Evolutionary conservation across 2,329 filamentous ascomycete species (phyloP), one percentile per base, ranked within the genome.

Genomic region (Xylariomycetidae sp.): DNA sequence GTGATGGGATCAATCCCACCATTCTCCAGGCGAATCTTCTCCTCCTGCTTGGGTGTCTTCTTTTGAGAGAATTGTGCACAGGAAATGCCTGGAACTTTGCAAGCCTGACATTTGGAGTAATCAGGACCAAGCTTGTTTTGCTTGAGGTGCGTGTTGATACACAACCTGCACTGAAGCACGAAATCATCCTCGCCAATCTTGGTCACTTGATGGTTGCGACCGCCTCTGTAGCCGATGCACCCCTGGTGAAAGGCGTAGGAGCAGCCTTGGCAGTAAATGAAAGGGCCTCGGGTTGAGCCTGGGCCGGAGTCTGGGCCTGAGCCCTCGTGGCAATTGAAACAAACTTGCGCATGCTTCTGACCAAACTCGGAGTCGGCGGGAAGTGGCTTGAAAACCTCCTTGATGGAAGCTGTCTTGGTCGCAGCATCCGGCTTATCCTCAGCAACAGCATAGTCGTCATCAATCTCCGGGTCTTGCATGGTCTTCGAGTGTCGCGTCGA

Each of bases 251-350:
- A 95, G 0, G 84, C 72, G 29, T 81, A 68, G 2, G 82, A 87
- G 56, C 92, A 98, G 19, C 92, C 92, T 61, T 98, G 93, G 48
- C 92, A 98, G 52, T 82, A 80, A 20, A 98, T 72, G 16, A 98
- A 65, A 24, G 74, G 67, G 1, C 85, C 87, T 52, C 79, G 82
- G 37, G 67, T 70, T 1, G 62, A 57, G 15, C 70, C 64, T n/a
- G n/a, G n/a, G n/a, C n/a, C n/a, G n/a, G n/a, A n/a, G 7, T 72
- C 71, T 12, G 57, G 60, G n/a, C 64, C 60, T 29, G 61, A 64
- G 20, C 20, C 20, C 8, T 23, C 20, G 12, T 8, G 20, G 53
- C 92, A 98, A 3, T 77, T 72, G 45, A 85, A 80, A 56, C 92
- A 98, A 6, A 64, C 65, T 25, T 74, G 65, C 29, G 72, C 75